Conservation (phyloP, 2,329 filamentous ascomycete genomes). For the Botrytis hyacinthi region DNA sequence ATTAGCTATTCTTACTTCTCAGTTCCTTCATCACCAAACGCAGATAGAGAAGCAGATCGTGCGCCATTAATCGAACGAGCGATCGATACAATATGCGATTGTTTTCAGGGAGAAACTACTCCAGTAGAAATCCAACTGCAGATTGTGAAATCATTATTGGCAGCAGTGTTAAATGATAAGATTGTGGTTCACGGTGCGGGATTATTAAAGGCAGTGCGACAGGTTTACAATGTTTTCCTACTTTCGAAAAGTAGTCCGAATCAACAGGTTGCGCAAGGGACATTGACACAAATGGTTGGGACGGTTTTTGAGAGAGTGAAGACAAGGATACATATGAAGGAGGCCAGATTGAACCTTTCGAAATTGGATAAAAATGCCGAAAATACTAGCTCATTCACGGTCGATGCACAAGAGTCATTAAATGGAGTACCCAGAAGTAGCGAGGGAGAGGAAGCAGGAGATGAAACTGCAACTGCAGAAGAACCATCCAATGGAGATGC, state of each 20-base stretch:
- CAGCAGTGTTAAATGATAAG: conserved; percentile 96
- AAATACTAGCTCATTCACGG: conserved; percentile 37
- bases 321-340: conserved; percentile 80
- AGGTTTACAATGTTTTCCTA: conserved; percentile 98
- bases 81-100: conserved; percentile 99
- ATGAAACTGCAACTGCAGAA: conserved; percentile 32
- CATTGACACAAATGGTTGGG: conserved; percentile 96
- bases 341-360: conserved; percentile 61
- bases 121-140: conserved; percentile 91
- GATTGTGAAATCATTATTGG: conserved; percentile 94
- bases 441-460: conserved; percentile 33
- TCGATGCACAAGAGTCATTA: conserved; percentile 36
- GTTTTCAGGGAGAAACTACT: conserved; percentile 95
- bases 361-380: conserved; percentile 34
- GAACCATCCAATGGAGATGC: conserved; percentile 40
- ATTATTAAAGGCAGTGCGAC: conserved; percentile 90
- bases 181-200: conserved; percentile 97
- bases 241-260: conserved; percentile 91
- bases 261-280: conserved; percentile 95
- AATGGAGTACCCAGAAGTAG: conserved; percentile 30
- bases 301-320: conserved; percentile 97
- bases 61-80: conserved; percentile 91
- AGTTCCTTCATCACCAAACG: conserved; percentile 52
- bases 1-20: conserved; percentile 99
- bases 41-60: conserved; percentile 42